Evolutionary conservation across 2,329 filamentous ascomycete species (phyloP).

Genomic region (Sarocladium kiliense): DNA sequence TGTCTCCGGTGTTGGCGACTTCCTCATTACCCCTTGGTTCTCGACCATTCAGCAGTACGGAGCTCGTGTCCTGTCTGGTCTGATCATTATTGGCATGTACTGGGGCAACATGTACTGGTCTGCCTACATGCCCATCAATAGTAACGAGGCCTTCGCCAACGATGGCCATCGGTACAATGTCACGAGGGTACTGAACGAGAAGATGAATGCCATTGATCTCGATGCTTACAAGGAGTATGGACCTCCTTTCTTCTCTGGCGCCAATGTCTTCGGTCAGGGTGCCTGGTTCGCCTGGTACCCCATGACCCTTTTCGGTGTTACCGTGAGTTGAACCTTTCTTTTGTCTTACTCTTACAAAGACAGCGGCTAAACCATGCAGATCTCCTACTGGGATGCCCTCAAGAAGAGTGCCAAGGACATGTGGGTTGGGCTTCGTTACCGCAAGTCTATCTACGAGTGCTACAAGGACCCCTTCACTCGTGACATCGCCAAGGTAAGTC

Average conservation of each 20-base stretch:
- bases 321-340: slow-evolving; percentile 1
- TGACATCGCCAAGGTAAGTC: slow-evolving; percentile 27
- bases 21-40: slow-evolving; percentile 18
- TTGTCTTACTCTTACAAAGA: background rate
- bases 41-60: slow-evolving; percentile 19
- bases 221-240: slow-evolving; percentile 35
- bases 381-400: slow-evolving; percentile 35
- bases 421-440: slow-evolving; percentile 26
- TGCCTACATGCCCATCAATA: slow-evolving; percentile 35
- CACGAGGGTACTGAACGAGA: slow-evolving; percentile 24
- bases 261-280: slow-evolving; percentile 28
- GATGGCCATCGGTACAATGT: slow-evolving; percentile 33
- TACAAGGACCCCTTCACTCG: slow-evolving; percentile 35
- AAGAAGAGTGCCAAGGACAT: slow-evolving; percentile 12
- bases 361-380: slow-evolving; percentile 5
- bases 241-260: slow-evolving; percentile 34
- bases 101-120: slow-evolving; percentile 29
- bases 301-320: slow-evolving; percentile 32
- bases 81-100: slow-evolving; percentile 26
- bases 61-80: slow-evolving; percentile 30
- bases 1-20: slow-evolving; percentile 19
- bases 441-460: slow-evolving; percentile 34
- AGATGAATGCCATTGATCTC: slow-evolving; percentile 28
- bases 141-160: slow-evolving; percentile 33
- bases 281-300: slow-evolving; percentile 37